phyloP scores from a whole-genome alignment of 2,329 filamentous ascomycete species.

The Achaetomium macrosporum region DNA sequence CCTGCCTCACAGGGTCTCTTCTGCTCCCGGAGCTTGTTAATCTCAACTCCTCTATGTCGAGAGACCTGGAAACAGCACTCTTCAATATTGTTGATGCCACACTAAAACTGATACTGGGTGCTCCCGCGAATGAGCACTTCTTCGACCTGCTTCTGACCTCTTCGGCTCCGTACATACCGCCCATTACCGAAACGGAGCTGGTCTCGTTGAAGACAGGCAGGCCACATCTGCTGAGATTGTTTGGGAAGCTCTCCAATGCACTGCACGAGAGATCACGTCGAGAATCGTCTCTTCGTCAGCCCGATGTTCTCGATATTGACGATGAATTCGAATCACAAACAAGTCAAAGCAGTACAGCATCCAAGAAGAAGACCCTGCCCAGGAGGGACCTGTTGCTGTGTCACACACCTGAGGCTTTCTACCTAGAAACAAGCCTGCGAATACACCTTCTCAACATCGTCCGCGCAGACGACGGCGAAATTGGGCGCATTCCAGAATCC shows the following conservation, averaged over 20 bases:
- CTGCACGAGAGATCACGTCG: constrained; percentile 30
- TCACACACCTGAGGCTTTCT: constrained; percentile 42
- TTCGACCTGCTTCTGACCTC: constrained; percentile 42
- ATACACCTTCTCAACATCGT: constrained; percentile 41
- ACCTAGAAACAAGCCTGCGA: constrained; percentile 41
- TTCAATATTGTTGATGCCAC: constrained; percentile 37
- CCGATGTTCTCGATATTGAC: constrained; percentile 63
- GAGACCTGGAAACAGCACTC: constrained; percentile 42
- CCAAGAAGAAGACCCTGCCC: constrained; percentile 38
- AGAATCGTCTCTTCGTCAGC: constrained; percentile 32
- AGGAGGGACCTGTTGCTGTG: constrained; percentile 40
- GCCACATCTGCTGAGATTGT: constrained; percentile 38
- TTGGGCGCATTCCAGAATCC: constrained; percentile 43
- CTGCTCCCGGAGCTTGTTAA: constrained; percentile 44
- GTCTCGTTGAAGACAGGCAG: constrained; percentile 35
- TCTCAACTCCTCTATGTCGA: constrained; percentile 43
- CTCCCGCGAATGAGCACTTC: constrained; percentile 42
- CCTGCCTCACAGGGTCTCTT: constrained; percentile 40
- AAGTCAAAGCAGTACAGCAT: constrained; percentile 39
- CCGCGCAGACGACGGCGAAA: constrained; percentile 37
- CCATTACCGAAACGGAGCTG: constrained; percentile 35
- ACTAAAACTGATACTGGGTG: constrained; percentile 36
- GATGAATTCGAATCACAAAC: constrained; percentile 56
- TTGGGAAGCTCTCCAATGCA: constrained; percentile 35
- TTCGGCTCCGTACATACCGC: constrained; percentile 43